Evolutionary conservation across 768 basidiomycete genomes (phyloP), one percentile per base, ranked within the genome.

Genomic region (Tubosaeta sp.): DNA sequence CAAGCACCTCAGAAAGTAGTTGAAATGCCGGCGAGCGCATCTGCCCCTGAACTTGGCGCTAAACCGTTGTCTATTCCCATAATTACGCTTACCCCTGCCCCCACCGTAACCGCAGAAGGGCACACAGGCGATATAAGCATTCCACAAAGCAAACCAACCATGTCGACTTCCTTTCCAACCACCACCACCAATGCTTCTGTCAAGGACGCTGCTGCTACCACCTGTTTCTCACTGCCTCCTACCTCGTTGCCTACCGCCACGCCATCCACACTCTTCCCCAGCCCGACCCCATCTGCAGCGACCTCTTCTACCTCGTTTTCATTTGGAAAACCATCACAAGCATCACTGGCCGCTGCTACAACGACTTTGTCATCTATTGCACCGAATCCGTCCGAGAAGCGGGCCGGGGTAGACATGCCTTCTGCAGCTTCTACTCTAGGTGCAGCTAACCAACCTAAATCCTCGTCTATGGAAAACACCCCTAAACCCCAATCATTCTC

Each of bases 1-100:
- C 70, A 70, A 33, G 64, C 60, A 37, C 64, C 71, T 51, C 69
- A 63, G 43, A 79, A 72, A 59, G 56, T 46, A 32, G 48, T 66
- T 50, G 74, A 71, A 54, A 64, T 65, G 26, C 54, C 62, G 17
- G 61, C 59, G 14, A 63, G 63, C 48, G 38, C 62, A 22, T 56
- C 67, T 8, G 54, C 64, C 8, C 55, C 67, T 35, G 61, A 64
- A 46, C 51, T 57, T 35, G 51, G 56, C 31, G 33, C 56, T 14
- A 67, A 58, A 39, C 37, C 64, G 5, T 43, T 60, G 7, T 39
- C 56, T 19, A 53, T 67, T 31, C 68, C 71, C 42, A 62, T 58
- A 25, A 67, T 68, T 22, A 64, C 68, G 11, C 37, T 63, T 39
- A 64, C 63, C 3, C 61, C 69, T 35, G 61, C 62, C n/a, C 58